Conservation (phyloP, 129 eudicot species). For the Flaveria sonorensis region DNA sequence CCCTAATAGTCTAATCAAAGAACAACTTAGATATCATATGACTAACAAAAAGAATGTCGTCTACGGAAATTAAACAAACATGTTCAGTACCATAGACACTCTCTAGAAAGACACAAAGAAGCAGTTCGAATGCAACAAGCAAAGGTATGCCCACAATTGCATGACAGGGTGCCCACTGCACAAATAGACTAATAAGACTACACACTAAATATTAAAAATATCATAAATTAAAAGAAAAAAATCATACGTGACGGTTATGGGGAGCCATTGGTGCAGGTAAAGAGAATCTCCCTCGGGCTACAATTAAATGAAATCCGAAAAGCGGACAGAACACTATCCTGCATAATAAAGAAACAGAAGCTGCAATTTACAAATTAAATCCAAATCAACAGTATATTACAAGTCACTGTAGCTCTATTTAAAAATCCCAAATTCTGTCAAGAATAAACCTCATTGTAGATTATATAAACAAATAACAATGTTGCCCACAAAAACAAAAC, state of each 20-base stretch:
- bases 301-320: slow-evolving; percentile 77
- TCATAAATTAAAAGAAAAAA: not conserved
- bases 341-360: slow-evolving; percentile 32
- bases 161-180: slow-evolving; percentile 97
- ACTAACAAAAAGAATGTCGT: not conserved
- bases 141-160: slow-evolving; percentile 73
- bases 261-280: slow-evolving; percentile 88
- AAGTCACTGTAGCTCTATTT: too few relatives aligned
- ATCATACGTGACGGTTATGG: slow-evolving; percentile 69
- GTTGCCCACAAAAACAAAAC: not conserved
- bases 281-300: slow-evolving; percentile 90
- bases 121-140: slow-evolving; percentile 94
- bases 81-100: slow-evolving; percentile 51
- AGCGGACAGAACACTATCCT: slow-evolving; percentile 80
- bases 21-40: slow-evolving; percentile 4
- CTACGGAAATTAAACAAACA: slow-evolving; percentile 13
- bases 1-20: not conserved
- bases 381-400: not conserved
- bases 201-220: not conserved
- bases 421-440: too few relatives aligned
- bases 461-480: not conserved
- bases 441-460: slow-evolving; percentile 2
- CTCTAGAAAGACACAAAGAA: slow-evolving; percentile 81
- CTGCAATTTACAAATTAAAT: not conserved
- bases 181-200: slow-evolving; percentile 30